Conservation (phyloP, 192 early-diverging fungal genomes). For the Gamsiella multidivaricata region DNA sequence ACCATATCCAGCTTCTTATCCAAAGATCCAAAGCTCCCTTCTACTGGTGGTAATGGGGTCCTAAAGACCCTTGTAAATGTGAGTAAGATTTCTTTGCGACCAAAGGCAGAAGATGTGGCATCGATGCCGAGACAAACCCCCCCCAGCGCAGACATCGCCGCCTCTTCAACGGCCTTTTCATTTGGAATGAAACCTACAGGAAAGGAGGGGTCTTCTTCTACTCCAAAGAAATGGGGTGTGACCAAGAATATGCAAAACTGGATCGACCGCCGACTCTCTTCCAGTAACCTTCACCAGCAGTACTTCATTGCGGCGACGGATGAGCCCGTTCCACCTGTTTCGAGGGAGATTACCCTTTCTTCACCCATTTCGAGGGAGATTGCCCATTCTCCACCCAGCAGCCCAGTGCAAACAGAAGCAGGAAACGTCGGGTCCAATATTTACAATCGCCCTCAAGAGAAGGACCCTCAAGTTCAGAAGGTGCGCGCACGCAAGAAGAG, state of each 20-base stretch:
- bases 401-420: conserved; percentile 2
- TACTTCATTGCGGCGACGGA: conserved; percentile 16
- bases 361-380: conserved; percentile 3
- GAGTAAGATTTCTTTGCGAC: conserved; percentile 5
- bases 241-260: conserved; percentile 26
- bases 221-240: conserved; percentile 10
- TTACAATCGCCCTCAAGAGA: neutral
- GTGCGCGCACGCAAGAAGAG: conserved; percentile 6
- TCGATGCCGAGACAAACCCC: neutral
- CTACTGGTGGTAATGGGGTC: neutral
- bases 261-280: conserved; percentile 35
- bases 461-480: neutral
- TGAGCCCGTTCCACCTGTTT: conserved; percentile 19
- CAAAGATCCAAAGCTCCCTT: conserved; percentile 27
- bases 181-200: neutral
- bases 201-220: neutral
- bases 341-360: conserved; percentile 2
- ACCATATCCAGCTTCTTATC: conserved; percentile 25
- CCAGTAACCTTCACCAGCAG: conserved; percentile 15
- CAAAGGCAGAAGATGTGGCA: conserved; percentile 1
- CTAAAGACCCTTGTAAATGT: conserved; percentile 24
- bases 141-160: neutral
- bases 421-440: too few species aligned
- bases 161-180: neutral
- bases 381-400: conserved; percentile 14